A percentile compares a stretch with the other conserved stretches of the same genome.
phyloP scores from a whole-genome alignment of 2,329 filamentous ascomycete genomes.

The Cytospora leucostoma region DNA sequence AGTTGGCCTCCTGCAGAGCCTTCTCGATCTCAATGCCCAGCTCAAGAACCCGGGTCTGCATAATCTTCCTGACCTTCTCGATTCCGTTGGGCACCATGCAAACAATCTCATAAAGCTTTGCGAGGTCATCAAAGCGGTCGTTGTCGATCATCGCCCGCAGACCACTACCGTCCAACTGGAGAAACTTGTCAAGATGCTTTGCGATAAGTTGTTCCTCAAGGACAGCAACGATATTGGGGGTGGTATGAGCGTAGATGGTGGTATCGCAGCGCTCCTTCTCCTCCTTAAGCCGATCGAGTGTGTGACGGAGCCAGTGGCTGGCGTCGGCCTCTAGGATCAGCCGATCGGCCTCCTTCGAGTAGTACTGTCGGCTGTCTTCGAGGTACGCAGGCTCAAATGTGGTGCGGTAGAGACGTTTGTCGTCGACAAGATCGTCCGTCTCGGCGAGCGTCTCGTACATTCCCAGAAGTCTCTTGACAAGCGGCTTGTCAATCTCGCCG shows the following conservation, averaged over 20 bases:
- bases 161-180: conserved; percentile 82
- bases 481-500: conserved; percentile 79
- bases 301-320: conserved; percentile 76
- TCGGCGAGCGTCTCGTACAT: conserved; percentile 93
- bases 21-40: conserved; percentile 84
- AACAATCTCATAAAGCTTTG: conserved; percentile 80
- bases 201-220: conserved; percentile 81
- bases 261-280: conserved; percentile 82
- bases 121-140: conserved; percentile 75
- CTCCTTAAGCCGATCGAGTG: conserved; percentile 72
- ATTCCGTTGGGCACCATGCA: conserved; percentile 44
- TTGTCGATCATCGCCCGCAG: conserved; percentile 90
- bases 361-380: conserved; percentile 70
- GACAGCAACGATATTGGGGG: conserved; percentile 71
- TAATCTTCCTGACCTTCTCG: conserved; percentile 75
- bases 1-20: conserved; percentile 56
- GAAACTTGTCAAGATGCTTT: conserved; percentile 75
- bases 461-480: conserved; percentile 79
- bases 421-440: conserved; percentile 73
- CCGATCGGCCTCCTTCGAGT: conserved; percentile 71
- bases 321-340: conserved; percentile 79
- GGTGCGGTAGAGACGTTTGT: conserved; percentile 79
- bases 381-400: conserved; percentile 82
- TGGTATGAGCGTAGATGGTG: conserved; percentile 73
- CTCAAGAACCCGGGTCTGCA: conserved; percentile 75